phyloP scores from a whole-genome alignment of 2,329 filamentous ascomycete genomes.

The Penicillium polonicum region DNA sequence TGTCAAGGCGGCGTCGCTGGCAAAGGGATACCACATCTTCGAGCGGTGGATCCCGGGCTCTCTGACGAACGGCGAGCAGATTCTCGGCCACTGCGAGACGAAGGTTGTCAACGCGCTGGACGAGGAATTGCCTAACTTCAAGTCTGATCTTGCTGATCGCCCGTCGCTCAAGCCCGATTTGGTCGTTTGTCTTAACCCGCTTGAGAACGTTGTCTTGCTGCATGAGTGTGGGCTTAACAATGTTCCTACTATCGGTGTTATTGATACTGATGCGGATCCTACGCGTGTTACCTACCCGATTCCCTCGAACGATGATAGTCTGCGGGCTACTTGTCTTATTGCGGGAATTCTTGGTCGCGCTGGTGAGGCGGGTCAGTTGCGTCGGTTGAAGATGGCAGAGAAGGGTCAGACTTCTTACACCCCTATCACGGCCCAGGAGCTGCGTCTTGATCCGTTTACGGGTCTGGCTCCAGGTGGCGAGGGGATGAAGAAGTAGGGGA shows the following conservation, averaged over 20 bases:
- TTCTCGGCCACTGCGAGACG: constrained; percentile 67
- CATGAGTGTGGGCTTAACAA: constrained; percentile 87
- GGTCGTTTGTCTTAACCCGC: constrained; percentile 86
- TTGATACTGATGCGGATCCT: constrained; percentile 90
- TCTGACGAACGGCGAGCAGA: constrained; percentile 90
- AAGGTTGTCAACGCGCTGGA: constrained; percentile 79
- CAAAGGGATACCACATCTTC: constrained; percentile 82
- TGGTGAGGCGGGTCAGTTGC: constrained; percentile 71
- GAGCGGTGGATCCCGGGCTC: constrained; percentile 88
- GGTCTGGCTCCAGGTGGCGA: constrained; percentile 15
- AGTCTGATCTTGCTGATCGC: constrained; percentile 61
- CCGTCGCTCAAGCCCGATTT: constrained; percentile 78
- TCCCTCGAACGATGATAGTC: constrained; percentile 93
- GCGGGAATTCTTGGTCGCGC: constrained; percentile 82
- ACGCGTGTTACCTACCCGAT: constrained; percentile 96
- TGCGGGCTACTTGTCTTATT: constrained; percentile 78
- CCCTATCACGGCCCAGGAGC: constrained; percentile 24
- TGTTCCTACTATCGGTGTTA: constrained; percentile 89
- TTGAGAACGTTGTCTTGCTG: constrained; percentile 86
- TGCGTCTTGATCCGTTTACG: constrained; percentile 29
- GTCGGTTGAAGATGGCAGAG: constrained; percentile 62
- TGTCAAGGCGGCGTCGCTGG: constrained; percentile 74
- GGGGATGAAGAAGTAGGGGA: constrained; percentile 10
- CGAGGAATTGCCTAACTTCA: constrained; percentile 61
- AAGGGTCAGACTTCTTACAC: constrained; percentile 62